Evolutionary conservation across 2,329 filamentous ascomycete species (phyloP), one percentile per base, ranked within the genome.

Genomic region (Beauveria australis): DNA sequence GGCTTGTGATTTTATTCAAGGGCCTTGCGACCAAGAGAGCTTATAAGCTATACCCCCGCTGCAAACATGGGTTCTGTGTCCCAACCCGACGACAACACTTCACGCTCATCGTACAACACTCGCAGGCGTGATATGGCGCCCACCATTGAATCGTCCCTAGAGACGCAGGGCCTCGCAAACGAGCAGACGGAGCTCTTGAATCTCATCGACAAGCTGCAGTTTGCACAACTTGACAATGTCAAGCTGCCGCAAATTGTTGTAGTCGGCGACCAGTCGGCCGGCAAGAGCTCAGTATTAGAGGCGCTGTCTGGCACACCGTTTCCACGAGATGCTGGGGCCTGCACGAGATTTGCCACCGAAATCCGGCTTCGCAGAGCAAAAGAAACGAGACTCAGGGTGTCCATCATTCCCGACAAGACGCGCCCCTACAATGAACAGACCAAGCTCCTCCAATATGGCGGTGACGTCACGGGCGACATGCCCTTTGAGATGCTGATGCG

Each of bases 281-380:
- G 85, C 22, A 87, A 87, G 70, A 85, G 81, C 65, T 86, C 83
- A 5, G 81, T 85, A 1, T 77, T 87, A 2, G 83, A 86, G 66
- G 83, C 83, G n/a, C 75, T 88, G 43, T 85, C 83, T 0, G 82
- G 82, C 26, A 83, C 85, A 10, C 79, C 80, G 0, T 87, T 88
- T 51, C 85, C 84, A 0, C 75, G 80, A 60, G 81, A 83, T 63
- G 81, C 82, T 55, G 82, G 79, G 52, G 76, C 85, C 2, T 88
- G 84, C 65, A 88, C 85, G 0, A 75, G 84, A 19, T 87, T 85
- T 62, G 79, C 83, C 4, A 85, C 83, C 28, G 82, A 86, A 67
- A 79, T 86, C 60, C 74, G 82, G 5, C 72, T 85, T n/a, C 76
- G 82, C 63, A 68, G 79, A 65, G 68, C 79, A 28, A 71, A 77